Base-by-base conservation (phyloP, 1,139 yeast species). In the Debaryomyces coudertii region DNA sequence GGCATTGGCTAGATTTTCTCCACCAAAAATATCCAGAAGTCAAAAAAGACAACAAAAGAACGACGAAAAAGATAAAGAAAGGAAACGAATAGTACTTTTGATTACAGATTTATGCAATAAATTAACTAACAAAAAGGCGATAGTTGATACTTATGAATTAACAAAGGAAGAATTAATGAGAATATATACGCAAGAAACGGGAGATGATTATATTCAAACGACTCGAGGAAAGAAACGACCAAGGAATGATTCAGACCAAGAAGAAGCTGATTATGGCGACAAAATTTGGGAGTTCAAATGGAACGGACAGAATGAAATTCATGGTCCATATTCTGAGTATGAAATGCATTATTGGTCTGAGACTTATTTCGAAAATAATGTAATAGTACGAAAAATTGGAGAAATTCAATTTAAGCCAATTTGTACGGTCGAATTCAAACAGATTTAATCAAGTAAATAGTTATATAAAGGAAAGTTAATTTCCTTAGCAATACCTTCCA, bases 341-440 rank as follows among this genome's bases (percentile, higher is more conserved):
- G 84, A 84, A 49, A 84, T 86, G 80, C 53, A 53, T 2, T 77
- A 77, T 48, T 86, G 93, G 93, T 74, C 74, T 43, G 69, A 71
- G 1, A 65, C 68, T 9, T 82, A 85, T 56, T 85, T 86, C 57
- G 73, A 79, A n/a, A 64, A 72, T 44, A 63, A 66, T 4, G 87
- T 74, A 0, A 66, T 63, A 42, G 80, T 78, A 0, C 61, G 81
- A 44, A 66, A 54, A 52, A 53, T 65, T 0, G 78, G 74, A 1
- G 63, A 62, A 25, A 29, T 20, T 1, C 56, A 53, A 1, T 79
- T 76, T 46, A 42, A 14, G 5, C 63, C 61, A 35, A 58, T 74
- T 1, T 53, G 57, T 24, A 46, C 53, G 2, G 57, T 68, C 7
- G 41, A 44, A 3, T 71, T 72, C 48, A 48, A 56, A n/a, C 46